Base-by-base conservation (phyloP, 768 basidiomycete genomes). In the Leccinum rimulosum region DNA sequence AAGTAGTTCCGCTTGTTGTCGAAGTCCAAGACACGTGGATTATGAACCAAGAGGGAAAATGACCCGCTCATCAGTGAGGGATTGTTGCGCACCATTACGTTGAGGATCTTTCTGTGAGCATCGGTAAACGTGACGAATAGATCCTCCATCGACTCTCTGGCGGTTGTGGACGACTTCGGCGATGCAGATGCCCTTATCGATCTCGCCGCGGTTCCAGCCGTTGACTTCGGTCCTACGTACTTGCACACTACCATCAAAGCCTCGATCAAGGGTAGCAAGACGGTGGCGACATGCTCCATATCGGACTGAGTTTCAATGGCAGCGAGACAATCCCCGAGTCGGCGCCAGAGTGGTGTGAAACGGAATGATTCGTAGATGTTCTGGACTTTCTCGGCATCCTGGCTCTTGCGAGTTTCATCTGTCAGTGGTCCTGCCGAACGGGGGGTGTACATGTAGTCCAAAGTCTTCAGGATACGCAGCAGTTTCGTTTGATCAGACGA, bases 1-100 rank as follows among this genome's bases (percentile, higher is more conserved):
- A 95, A 95, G 76, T 93, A 95, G 69, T 95, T 96, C 36, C 97
- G 86, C 78, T 99, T 99, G 85, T 98, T 98, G 80, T 98, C 97
- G 70, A 98, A 98, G 79, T 98, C 97, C 57, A 99, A 83, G 25
- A 98, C 95, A 31, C 93, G 87, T 50, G 97, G 89, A 68, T 99
- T 99, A 75, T 95, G 88, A 50, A 99, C 91, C 62, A 99, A 80
- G 1, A 99, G 81, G 15, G 95, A 94, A 81, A 99, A 99, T 1
- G 96, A 98, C 11, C 97, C 97, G 66, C 93, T 93, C 91, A 99
- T 95, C 45, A 99, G 75, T 0, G 95, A 94, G 3, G 97, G 97
- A 70, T 98, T 98, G 73, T 95, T 98, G 62, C 97, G 89, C 31
- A 99, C 95, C 89, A 99, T 96, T 61, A 95, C 79, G 72, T 99